These are phyloP conservation scores for Neurospora africana DNA, from an alignment of 495 filamentous ascomycete species.

Conservation along the genomic window DNA sequence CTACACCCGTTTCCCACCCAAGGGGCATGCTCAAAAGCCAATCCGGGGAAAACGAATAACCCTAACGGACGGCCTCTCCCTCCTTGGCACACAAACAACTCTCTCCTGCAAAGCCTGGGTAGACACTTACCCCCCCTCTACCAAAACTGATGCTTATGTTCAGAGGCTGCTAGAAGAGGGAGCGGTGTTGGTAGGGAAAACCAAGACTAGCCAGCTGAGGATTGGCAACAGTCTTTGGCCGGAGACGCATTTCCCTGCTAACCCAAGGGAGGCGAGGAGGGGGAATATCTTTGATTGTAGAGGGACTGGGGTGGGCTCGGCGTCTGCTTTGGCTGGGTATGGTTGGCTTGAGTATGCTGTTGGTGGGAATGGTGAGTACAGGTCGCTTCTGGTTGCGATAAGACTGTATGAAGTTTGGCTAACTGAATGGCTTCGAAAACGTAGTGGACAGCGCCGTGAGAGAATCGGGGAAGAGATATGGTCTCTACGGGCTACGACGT, in stretches of 20 bases:
- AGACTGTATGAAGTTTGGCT: neutral
- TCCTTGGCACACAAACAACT: constrained; percentile 32
- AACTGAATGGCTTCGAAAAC: neutral
- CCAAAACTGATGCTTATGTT: constrained; percentile 23
- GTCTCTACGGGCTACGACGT: neutral
- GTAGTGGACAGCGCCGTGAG: neutral
- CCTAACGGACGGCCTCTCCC: constrained; percentile 37
- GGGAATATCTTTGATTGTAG: constrained; percentile 9
- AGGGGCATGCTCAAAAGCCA: too few species aligned
- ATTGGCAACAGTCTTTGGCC: constrained; percentile 5
- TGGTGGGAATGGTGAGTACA: neutral
- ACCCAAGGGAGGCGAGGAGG: constrained; percentile 39
- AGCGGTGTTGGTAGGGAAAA: constrained; percentile 40
- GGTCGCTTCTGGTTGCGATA: too few species aligned
- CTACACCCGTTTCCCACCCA: constrained; percentile 20
- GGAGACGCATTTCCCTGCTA: constrained; percentile 33
- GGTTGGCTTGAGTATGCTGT: neutral
- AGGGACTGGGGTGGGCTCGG: neutral
- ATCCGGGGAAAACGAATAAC: constrained; percentile 22
- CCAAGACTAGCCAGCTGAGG: constrained; percentile 37
- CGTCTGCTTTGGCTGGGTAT: neutral
- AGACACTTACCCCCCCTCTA: constrained; percentile 23
- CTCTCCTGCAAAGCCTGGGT: constrained; percentile 33
- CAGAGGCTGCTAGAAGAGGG: constrained; percentile 33
- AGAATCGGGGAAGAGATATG: neutral